Conservation (phyloP, 208 protist genomes). For the Trichomonas gallinae region DNA sequence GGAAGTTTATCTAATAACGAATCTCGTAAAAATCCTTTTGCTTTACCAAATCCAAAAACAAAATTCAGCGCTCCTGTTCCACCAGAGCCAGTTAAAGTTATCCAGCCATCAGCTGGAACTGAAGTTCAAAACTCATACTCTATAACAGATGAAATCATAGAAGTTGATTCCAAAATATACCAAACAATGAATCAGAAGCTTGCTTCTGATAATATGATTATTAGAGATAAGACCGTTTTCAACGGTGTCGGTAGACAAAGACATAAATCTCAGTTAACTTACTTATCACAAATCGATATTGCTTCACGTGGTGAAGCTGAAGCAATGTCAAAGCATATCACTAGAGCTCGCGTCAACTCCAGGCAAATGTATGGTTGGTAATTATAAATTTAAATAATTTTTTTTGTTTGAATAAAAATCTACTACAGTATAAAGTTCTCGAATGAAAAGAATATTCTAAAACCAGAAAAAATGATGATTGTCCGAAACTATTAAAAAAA, state of each 20-base stretch:
- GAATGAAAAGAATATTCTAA: too few relatives aligned
- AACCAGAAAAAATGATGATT: too few relatives aligned
- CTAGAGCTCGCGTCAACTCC: neutral
- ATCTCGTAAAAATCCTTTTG: neutral
- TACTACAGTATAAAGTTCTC: too few relatives aligned
- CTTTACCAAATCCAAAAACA: neutral
- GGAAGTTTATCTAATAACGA: neutral
- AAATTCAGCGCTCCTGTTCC: neutral
- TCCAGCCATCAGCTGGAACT: neutral
- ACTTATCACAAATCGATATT: neutral
- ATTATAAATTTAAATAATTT: too few relatives aligned
- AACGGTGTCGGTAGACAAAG: neutral
- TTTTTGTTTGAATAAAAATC: too few relatives aligned
- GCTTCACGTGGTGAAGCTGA: neutral
- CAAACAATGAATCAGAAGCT: neutral
- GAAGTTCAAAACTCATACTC: neutral
- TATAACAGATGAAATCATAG: neutral
- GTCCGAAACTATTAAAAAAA: too few relatives aligned
- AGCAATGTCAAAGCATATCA: neutral
- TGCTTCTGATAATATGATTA: neutral
- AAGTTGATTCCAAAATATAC: neutral
- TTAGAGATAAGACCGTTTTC: neutral
- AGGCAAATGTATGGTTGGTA: slow-evolving; percentile 16
- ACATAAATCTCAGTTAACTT: neutral
- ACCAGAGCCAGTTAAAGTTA: neutral